These are phyloP conservation scores for Plasmodium yoelii DNA, from an alignment of 169 alveolate genomes.

Conservation along the genomic window DNA sequence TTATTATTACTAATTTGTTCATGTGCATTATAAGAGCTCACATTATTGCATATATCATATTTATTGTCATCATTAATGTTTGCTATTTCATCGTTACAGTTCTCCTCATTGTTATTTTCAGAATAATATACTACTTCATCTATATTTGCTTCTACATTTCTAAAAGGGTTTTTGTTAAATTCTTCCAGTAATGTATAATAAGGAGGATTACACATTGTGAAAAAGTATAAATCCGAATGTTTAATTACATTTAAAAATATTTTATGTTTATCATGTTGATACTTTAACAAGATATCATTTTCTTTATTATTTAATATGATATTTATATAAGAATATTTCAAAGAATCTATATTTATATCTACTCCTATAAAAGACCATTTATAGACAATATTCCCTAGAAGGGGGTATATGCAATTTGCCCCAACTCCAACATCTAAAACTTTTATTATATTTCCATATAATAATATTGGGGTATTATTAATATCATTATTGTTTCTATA, in stretches of 20 bases:
- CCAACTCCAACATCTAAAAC: slow-evolving; percentile 87
- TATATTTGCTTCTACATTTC: slow-evolving; percentile 39
- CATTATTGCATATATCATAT: not conserved
- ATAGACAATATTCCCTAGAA: slow-evolving; percentile 79
- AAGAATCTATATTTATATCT: slow-evolving; percentile 49
- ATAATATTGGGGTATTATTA: not conserved
- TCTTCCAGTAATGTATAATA: slow-evolving; percentile 42
- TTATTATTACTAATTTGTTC: not conserved
- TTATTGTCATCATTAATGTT: not conserved
- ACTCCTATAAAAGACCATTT: slow-evolving; percentile 83
- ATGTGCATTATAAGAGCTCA: not conserved
- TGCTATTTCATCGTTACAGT: not conserved
- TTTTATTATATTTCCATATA: slow-evolving; percentile 70
- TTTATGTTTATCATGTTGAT: slow-evolving; percentile 47
- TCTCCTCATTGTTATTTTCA: not conserved
- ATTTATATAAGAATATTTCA: slow-evolving; percentile 34
- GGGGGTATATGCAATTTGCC: slow-evolving; percentile 85
- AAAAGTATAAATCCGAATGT: slow-evolving; percentile 50
- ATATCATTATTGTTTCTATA: not conserved
- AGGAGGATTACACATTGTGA: slow-evolving; percentile 71
- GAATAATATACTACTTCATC: slow-evolving; percentile 53
- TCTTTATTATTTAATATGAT: slow-evolving; percentile 48
- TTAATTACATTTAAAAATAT: slow-evolving; percentile 40
- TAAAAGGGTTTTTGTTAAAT: slow-evolving; percentile 58
- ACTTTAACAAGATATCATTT: slow-evolving; percentile 61